These are phyloP conservation scores for Angophora floribunda DNA, from an alignment of 345 rosid species.

Conservation along the genomic window DNA sequence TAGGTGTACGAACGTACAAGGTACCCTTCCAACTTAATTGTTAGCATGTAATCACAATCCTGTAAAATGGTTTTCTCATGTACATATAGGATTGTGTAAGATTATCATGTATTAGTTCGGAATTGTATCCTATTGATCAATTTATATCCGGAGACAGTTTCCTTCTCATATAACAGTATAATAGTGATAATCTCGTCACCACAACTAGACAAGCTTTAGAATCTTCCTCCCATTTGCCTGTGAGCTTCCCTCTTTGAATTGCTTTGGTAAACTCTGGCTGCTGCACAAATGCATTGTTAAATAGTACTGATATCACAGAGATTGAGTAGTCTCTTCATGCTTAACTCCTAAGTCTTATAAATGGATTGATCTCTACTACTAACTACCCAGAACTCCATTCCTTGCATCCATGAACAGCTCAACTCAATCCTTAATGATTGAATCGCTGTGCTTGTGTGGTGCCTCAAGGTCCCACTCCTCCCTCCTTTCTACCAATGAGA, in stretches of 20 bases:
- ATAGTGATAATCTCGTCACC: neutral
- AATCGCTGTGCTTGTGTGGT: neutral
- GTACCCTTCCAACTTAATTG: constrained; percentile 21
- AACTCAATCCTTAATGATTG: neutral
- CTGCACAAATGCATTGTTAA: neutral
- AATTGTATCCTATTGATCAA: neutral
- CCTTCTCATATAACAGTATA: neutral
- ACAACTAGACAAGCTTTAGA: neutral
- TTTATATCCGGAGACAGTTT: neutral
- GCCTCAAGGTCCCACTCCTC: neutral
- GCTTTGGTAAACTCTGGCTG: neutral
- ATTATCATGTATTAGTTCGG: neutral
- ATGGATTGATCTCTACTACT: neutral
- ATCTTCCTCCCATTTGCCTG: neutral
- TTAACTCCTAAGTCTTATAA: neutral
- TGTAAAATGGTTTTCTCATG: neutral
- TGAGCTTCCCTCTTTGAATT: neutral
- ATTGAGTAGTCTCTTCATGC: neutral
- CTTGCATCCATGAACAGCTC: neutral
- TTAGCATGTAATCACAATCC: neutral
- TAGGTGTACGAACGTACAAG: constrained; percentile 89
- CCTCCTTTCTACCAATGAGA: neutral
- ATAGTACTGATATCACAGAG: neutral
- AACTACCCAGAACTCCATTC: neutral
- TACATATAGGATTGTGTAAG: neutral